phyloP scores from a whole-genome alignment of 2,329 filamentous ascomycete genomes.

The Rhynchosporium graminicola region DNA sequence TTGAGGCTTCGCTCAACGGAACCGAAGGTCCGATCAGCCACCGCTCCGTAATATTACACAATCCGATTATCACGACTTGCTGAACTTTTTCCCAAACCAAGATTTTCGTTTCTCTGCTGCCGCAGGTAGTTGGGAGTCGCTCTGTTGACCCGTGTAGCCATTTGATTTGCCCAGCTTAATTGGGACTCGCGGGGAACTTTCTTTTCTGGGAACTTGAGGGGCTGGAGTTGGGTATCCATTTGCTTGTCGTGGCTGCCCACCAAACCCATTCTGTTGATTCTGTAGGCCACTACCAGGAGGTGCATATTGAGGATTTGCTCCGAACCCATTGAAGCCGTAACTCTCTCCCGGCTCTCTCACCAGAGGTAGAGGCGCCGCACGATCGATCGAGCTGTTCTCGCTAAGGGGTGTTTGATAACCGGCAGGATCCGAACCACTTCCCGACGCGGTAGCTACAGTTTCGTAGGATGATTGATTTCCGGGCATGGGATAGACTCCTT shows the following conservation, averaged over 20 bases:
- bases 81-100: constrained; percentile 84
- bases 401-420: constrained; percentile 83
- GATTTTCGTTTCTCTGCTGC: constrained; percentile 76
- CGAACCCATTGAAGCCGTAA: constrained; percentile 59
- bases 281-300: constrained; percentile 42
- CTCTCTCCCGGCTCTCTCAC: constrained; percentile 60
- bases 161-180: constrained; percentile 37
- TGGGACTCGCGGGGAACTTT: constrained; percentile 30
- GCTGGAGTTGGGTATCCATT: constrained; percentile 29
- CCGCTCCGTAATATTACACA: constrained; percentile 14
- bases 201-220: constrained; percentile 32
- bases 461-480: constrained; percentile 64
- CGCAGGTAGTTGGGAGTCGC: constrained; percentile 17
- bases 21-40: neutral
- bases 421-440: constrained; percentile 71
- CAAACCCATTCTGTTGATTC: constrained; percentile 38
- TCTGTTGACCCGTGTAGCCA: constrained; percentile 26
- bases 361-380: constrained; percentile 57
- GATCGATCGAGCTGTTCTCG: constrained; percentile 88
- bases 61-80: constrained; percentile 50
- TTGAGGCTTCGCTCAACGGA: constrained; percentile 20
- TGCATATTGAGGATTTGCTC: constrained; percentile 44
- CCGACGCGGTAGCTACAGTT: constrained; percentile 77
- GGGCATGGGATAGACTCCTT: constrained; percentile 35
- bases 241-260: constrained; percentile 25